A percentile compares a stretch with the other conserved stretches of the same genome.
These are phyloP conservation scores for Mycena metata DNA, from an alignment of 768 basidiomycete genomes.

Conservation along the genomic window DNA sequence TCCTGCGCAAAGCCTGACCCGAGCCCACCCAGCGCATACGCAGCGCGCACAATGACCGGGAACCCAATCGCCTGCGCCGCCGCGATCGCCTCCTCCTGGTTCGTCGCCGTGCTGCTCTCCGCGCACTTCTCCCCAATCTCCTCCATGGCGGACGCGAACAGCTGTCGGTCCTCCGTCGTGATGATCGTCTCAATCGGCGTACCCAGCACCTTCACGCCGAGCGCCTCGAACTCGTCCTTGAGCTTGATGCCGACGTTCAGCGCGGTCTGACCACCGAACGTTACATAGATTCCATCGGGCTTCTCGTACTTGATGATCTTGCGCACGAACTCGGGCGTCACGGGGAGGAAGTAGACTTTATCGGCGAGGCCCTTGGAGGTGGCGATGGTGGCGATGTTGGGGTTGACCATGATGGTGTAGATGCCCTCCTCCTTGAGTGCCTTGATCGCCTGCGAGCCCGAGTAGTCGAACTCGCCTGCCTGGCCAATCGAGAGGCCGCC, in stretches of 20 bases:
- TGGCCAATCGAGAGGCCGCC: constrained; percentile 99
- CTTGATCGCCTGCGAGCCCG: constrained; percentile 99
- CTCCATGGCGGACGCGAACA: constrained; percentile 95
- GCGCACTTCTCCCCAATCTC: constrained; percentile 97
- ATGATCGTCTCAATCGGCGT: constrained; percentile 98
- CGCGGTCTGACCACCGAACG: constrained; percentile 98
- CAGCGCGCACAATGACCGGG: constrained; percentile 96
- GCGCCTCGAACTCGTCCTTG: constrained; percentile 92
- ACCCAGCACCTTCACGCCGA: constrained; percentile 94
- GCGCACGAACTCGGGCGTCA: constrained; percentile 96
- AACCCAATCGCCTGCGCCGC: constrained; percentile 91
- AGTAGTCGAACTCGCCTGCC: constrained; percentile 99
- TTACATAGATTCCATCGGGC: constrained; percentile 98
- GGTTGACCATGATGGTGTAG: constrained; percentile 98
- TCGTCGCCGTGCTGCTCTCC: constrained; percentile 90
- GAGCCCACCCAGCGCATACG: constrained; percentile 95
- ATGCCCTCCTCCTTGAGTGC: constrained; percentile 99
- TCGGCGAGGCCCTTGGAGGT: constrained; percentile 98
- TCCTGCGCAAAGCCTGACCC: constrained; percentile 98
- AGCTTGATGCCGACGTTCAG: constrained; percentile 97
- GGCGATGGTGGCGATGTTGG: constrained; percentile 99
- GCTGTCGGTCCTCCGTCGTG: constrained; percentile 94
- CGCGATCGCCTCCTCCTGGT: constrained; percentile 81
- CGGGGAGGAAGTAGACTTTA: constrained; percentile 99
- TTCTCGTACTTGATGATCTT: constrained; percentile 99